Conservation (phyloP, 257 asterid genomes). For the Ajuga chamaepitys region DNA sequence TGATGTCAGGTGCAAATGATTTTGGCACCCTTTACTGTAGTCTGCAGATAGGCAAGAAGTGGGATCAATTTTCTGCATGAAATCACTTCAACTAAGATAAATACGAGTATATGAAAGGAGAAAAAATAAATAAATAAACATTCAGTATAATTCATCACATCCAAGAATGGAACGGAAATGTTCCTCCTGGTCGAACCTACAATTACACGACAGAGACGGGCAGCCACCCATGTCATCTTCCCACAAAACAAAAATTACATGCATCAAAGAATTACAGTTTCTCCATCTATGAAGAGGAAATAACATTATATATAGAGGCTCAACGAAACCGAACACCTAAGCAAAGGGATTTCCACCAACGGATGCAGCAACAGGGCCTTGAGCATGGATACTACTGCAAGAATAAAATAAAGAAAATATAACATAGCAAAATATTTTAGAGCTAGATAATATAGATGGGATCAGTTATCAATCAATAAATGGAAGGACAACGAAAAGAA, state of each 20-base stretch:
- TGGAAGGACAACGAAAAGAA: constrained; percentile 3
- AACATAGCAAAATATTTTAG: too few species aligned
- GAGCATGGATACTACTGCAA: constrained; percentile 56
- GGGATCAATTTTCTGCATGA: too few species aligned
- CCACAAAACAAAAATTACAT: background rate
- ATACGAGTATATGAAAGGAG: too few species aligned
- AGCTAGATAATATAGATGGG: background rate
- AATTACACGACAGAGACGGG: background rate
- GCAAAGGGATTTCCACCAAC: constrained; percentile 80
- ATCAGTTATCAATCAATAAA: background rate
- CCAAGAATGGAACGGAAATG: background rate
- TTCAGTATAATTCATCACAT: background rate
- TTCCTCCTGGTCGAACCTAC: background rate
- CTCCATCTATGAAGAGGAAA: background rate
- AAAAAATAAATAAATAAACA: too few species aligned
- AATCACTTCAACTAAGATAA: too few species aligned
- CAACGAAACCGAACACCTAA: constrained; percentile 12
- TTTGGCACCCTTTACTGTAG: too few species aligned
- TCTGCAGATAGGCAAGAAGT: too few species aligned
- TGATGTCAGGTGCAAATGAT: too few species aligned
- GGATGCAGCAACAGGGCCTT: constrained; percentile 64
- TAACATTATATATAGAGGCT: background rate
- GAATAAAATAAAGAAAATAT: background rate
- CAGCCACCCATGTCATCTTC: background rate
- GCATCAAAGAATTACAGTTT: constrained; percentile 3